Conservation (phyloP, 1,139 yeast genomes). For the Spathaspora sp. region DNA sequence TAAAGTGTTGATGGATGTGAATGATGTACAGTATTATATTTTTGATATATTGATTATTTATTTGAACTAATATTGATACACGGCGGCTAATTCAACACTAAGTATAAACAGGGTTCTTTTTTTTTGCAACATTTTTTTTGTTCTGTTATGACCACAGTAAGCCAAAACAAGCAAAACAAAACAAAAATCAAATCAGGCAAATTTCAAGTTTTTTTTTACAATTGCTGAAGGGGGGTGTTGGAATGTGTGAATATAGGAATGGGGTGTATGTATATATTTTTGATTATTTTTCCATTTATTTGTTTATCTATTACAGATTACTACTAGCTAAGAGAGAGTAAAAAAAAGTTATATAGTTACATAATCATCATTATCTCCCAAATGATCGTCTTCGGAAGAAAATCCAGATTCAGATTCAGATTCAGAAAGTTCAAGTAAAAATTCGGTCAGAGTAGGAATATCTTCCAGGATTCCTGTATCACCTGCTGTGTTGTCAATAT, state of each 20-base stretch:
- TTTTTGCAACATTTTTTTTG: conserved; percentile 4
- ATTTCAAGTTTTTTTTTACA: neutral
- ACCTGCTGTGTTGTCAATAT: conserved; percentile 21
- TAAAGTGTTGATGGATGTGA: neutral
- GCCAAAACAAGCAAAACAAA: neutral
- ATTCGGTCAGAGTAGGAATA: conserved; percentile 16
- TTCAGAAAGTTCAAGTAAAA: conserved; percentile 21
- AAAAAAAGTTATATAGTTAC: conserved; percentile 12
- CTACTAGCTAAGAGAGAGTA: neutral
- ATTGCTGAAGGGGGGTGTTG: no score
- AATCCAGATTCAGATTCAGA: conserved; percentile 17
- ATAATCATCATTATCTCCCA: conserved; percentile 29
- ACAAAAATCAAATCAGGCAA: neutral
- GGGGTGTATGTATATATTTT: neutral
- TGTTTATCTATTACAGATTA: neutral
- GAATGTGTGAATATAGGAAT: no score
- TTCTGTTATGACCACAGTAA: neutral
- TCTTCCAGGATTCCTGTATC: conserved; percentile 9
- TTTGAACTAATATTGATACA: neutral
- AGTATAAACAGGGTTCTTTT: neutral
- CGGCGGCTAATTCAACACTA: conserved; percentile 2
- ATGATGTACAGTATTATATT: neutral
- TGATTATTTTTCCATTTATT: neutral
- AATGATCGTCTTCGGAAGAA: conserved; percentile 27
- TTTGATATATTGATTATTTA: neutral